Conservation (phyloP, 2,329 filamentous ascomycete species). For the Ceratocystis ficicola region DNA sequence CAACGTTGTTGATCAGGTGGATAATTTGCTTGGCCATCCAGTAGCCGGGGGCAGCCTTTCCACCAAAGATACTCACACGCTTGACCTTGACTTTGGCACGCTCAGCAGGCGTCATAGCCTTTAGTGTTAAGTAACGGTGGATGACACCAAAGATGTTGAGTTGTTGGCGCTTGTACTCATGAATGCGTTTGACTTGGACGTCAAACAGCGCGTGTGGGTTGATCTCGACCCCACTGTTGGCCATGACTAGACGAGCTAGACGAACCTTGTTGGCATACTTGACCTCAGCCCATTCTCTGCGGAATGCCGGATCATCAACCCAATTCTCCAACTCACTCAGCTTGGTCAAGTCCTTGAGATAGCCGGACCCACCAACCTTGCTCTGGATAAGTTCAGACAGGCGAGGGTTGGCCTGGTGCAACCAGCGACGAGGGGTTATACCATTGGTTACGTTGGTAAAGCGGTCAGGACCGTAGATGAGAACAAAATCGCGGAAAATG, state of each 20-base stretch:
- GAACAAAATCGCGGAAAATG: conserved; percentile 98
- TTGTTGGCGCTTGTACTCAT: conserved; percentile 98
- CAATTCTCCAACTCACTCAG: conserved; percentile 77
- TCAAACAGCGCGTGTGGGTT: conserved; percentile 86
- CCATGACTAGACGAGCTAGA: conserved; percentile 82
- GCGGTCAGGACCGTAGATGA: conserved; percentile 89
- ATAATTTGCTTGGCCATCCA: conserved; percentile 99
- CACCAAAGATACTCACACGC: conserved; percentile 90
- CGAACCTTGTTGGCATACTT: conserved; percentile 93
- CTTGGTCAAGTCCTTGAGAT: conserved; percentile 79
- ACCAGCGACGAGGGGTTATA: conserved; percentile 88
- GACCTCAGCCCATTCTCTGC: conserved; percentile 90
- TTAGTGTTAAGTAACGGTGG: conserved; percentile 81
- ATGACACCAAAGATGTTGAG: conserved; percentile 98
- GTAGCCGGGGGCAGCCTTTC: conserved; percentile 94
- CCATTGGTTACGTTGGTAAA: conserved; percentile 99
- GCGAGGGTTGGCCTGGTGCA: conserved; percentile 91
- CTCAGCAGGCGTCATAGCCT: conserved; percentile 70
- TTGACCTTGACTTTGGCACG: conserved; percentile 80
- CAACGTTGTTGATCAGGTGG: conserved; percentile 87
- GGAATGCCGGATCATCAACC: conserved; percentile 77
- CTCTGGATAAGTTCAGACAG: conserved; percentile 84
- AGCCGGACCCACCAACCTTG: conserved; percentile 71
- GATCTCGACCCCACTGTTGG: conserved; percentile 64
- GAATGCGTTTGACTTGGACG: conserved; percentile 96